Evolutionary conservation across 2,329 filamentous ascomycete species (phyloP).

Genomic region (Elsinoe fawcettii): DNA sequence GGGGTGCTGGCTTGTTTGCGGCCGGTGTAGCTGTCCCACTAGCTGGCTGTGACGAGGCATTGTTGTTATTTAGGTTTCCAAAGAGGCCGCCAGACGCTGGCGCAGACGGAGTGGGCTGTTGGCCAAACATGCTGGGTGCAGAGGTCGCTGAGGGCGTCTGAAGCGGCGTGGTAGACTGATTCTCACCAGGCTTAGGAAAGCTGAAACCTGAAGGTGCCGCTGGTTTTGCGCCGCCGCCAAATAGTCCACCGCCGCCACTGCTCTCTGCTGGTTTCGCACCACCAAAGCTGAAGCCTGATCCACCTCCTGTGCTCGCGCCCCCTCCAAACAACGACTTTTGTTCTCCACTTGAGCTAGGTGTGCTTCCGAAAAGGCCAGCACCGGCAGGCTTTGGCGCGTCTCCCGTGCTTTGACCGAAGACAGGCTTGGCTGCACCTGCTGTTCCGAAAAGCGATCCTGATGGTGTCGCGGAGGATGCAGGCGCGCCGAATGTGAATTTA

Average conservation of each 20-base stretch:
- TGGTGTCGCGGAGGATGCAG: slow-evolving; percentile 31
- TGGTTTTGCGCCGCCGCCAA: slow-evolving; percentile 18
- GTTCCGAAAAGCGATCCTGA: slow-evolving; percentile 18
- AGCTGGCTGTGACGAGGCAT: neutral
- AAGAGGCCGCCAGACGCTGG: slow-evolving; percentile 13
- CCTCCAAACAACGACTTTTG: slow-evolving; percentile 20
- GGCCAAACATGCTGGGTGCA: slow-evolving; percentile 4
- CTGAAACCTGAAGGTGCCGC: slow-evolving; percentile 16
- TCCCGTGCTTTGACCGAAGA: slow-evolving; percentile 20
- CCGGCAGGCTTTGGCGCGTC: slow-evolving; percentile 18
- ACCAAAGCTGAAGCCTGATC: slow-evolving; percentile 18
- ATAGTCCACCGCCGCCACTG: slow-evolving; percentile 16
- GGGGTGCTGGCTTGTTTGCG: slow-evolving; percentile 19
- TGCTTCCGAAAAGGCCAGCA: slow-evolving; percentile 27
- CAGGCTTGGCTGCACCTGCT: slow-evolving; percentile 1
- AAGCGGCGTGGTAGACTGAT: slow-evolving; percentile 43
- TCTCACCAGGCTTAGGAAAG: slow-evolving; percentile 15
- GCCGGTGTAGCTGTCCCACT: slow-evolving; percentile 22
- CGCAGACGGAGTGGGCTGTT: neutral
- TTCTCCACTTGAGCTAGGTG: slow-evolving; percentile 17
- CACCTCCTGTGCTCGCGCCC: slow-evolving; percentile 21
- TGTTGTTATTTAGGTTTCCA: slow-evolving; percentile 5
- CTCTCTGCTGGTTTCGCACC: slow-evolving; percentile 10
- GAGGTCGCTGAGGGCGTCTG: slow-evolving; percentile 37
- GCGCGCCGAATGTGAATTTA: slow-evolving; percentile 29